Percentiles rank a stretch among this genome's conserved stretches.
phyloP scores from a whole-genome alignment of 2,329 filamentous ascomycete species.

The Blastomyces gilchristii region DNA sequence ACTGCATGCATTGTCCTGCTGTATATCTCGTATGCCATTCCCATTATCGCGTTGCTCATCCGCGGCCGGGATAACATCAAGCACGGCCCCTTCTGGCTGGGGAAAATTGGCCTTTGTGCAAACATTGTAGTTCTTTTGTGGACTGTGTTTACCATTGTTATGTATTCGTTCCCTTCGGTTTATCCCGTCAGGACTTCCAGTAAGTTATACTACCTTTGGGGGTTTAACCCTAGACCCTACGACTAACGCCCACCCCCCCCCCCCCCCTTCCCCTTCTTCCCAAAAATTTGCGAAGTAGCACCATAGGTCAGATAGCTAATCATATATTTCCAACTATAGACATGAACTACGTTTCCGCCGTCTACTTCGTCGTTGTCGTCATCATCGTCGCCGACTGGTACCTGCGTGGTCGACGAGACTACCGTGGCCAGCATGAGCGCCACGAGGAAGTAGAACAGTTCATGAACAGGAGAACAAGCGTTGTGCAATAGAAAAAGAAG shows the following conservation, averaged over 20 bases:
- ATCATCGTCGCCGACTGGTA: conserved; percentile 31
- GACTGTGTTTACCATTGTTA: conserved; percentile 40
- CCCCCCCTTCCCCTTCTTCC: neutral
- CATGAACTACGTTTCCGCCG: conserved; percentile 37
- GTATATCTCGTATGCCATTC: conserved; percentile 39
- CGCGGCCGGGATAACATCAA: conserved; percentile 37
- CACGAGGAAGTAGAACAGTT: conserved; percentile 17
- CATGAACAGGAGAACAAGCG: neutral
- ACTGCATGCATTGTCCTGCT: conserved; percentile 40
- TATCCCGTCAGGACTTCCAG: conserved; percentile 27
- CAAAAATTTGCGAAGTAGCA: neutral
- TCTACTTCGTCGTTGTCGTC: conserved; percentile 27
- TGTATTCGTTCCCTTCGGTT: conserved; percentile 36
- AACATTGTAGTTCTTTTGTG: conserved; percentile 39
- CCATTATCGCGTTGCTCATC: conserved; percentile 38
- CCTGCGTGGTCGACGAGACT: conserved; percentile 22
- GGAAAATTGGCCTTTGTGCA: conserved; percentile 32
- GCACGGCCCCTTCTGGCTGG: conserved; percentile 42
- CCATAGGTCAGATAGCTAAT: neutral
- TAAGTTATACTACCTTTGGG: conserved; percentile 17
- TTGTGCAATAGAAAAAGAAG: neutral
- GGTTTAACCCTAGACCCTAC: neutral
- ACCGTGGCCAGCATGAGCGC: conserved; percentile 21
- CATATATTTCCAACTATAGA: conserved; percentile 15
- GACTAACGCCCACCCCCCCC: neutral